Base-by-base conservation (phyloP, 2,329 filamentous ascomycete genomes). In the Penicillium sp. region DNA sequence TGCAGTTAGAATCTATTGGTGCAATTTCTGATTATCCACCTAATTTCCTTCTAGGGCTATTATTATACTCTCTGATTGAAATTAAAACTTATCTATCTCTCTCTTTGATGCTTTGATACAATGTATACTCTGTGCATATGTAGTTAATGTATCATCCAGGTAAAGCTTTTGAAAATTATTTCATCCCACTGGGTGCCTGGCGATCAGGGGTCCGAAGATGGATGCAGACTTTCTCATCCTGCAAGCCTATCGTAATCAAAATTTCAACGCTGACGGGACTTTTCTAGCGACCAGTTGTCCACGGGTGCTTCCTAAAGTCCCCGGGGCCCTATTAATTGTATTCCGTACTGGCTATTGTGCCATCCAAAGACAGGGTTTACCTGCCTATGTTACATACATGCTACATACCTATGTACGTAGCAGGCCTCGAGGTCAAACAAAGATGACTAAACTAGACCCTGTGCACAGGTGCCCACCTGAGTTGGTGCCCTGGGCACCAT, bases 171-270 rank as follows among this genome's bases (percentile, higher is more conserved):
- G 5, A 3, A 14, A 19, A 25, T 33, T 53, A 16, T 26, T 30
- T 17, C 26, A 40, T 43, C 26, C 47, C 48, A 31, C 19, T 28
- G 44, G 28, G 54, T 57, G 47, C 57, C 57, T 59, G 57, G 54
- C 57, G 57, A 59, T 57, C 57, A 54, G 57, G 54, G 46, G 36
- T 42, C 25, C n/a, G 28, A 40, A 40, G 16, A 26, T 25, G 6
- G 45, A 5, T 44, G 28, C 48, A 36, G 22, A 44, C 11, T 26
- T 16, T 28, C 19, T 35, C 9, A 10, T 40, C 31, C 42, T 38
- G 17, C 19, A 50, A 26, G 16, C 6, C 28, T 28, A 42, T 22
- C 33, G 26, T n/a, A 48, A 41, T 28, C 17, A 22, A 8, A 22
- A 42, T 31, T 30, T 31, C 19, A 49, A 31, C 6, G 2, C 10